Evolutionary conservation across 176 grass and related monocot genomes (phyloP), one percentile per base, ranked within the genome.

Genomic region (Otatea glauca): DNA sequence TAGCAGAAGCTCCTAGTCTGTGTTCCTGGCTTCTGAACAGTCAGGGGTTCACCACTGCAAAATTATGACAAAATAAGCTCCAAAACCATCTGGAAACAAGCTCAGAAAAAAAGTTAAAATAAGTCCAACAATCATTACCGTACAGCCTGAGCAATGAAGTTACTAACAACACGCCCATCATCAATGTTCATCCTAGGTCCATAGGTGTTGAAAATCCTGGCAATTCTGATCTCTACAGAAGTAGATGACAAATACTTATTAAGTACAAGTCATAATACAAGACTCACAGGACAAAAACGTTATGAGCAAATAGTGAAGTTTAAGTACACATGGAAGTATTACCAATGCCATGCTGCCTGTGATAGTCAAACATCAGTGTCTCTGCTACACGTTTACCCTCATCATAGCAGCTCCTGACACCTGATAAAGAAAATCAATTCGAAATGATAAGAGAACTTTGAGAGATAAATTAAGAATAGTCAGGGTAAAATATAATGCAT

Each of bases 191-290:
- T 99, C 82, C 97, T 94, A 37, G 97, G 93, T 68, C 97, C 97
- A 83, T 99, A 99, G 81, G 97, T 99, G 86, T 99, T 99, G 90
- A 99, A 99, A 89, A 99, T 99, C 83, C 97, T 96, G 27, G 97
- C 97, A 92, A 99, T 99, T 69, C 93, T 86, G 78, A 99, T 99
- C 75, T 99, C 97, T 99, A 67, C 54, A 84, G 72, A 78, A 43
- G 78, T 81, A 70, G 35, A 82, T 48, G 10, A 85, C 18, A 68
- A 37, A 58, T n/a, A 81, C 39, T 44, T 53, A 73, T 34, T 68
- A 61, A 18, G 21, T 39, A 70, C 63, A 88, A 32, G 45, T 83
- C 23, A 7, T 10, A 69, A 79, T 59, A 11, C 1, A 65, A 67
- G 13, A 35, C 10, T 66, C 24, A 43, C 5, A 16, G 23, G 72